Conservation (phyloP, 2,329 filamentous ascomycete species). For the Gyromitra esculenta region DNA sequence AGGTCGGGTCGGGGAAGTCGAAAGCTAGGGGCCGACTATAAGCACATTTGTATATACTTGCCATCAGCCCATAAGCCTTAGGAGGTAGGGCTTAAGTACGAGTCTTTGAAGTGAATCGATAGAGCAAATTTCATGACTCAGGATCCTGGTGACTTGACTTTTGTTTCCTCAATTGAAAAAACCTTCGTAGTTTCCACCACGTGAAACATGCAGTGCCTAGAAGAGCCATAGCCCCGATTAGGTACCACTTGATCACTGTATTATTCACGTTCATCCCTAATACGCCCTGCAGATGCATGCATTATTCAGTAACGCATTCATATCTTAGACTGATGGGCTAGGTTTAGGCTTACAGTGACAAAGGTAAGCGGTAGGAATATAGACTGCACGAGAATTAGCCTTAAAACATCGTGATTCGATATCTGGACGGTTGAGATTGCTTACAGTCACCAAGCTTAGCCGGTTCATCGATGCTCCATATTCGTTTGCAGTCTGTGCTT, state of each 20-base stretch:
- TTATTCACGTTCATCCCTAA: conserved; percentile 28
- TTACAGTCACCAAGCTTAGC: conserved; percentile 35
- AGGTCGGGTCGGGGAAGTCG: too few relatives aligned
- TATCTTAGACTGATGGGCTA: too few relatives aligned
- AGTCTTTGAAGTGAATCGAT: neutral
- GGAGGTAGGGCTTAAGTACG: neutral
- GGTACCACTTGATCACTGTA: conserved; percentile 24
- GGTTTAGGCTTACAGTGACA: conserved; percentile 10
- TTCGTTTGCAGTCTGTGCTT: conserved; percentile 37
- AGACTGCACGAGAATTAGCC: conserved; percentile 9
- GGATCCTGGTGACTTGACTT: neutral
- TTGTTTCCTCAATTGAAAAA: neutral
- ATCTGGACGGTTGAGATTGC: neutral
- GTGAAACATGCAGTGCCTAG: neutral
- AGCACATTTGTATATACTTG: too few relatives aligned
- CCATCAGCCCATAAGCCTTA: too few relatives aligned
- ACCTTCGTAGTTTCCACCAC: neutral
- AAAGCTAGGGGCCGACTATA: too few relatives aligned
- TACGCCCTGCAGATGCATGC: conserved; percentile 3
- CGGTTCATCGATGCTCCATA: conserved; percentile 41
- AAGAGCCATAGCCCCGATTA: conserved; percentile 16
- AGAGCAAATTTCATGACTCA: neutral
- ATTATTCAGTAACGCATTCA: neutral
- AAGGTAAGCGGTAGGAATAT: conserved; percentile 34
- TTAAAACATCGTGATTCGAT: neutral